Base-by-base conservation (phyloP, 148 eudicot genomes). In the Rhododendron ferrugineum region DNA sequence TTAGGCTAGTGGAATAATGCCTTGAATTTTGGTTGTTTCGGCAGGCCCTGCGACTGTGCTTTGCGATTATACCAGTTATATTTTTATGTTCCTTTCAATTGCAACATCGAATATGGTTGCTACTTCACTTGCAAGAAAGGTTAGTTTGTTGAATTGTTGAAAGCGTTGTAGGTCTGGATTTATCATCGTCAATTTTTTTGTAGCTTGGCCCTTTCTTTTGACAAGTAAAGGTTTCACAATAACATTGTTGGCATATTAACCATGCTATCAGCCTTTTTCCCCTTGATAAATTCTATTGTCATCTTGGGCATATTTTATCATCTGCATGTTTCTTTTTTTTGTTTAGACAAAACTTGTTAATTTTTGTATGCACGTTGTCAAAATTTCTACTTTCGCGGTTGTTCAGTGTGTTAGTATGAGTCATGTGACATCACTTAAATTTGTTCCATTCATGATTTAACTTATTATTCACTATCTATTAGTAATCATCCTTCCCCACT, bases 81-180 rank as follows among this genome's bases (percentile, higher is more conserved):
- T 90, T 47, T 97, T 97, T 87, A 97, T 97, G 98, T 97, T 95
- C 88, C 98, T 97, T 60, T 94, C 98, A 37, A 89, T 97, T 86
- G 99, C 99, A 56, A 97, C 98, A 47, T 97, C 99, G 10, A 97
- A 97, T 91, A 86, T 97, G 93, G 98, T 95, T 81, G 98, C 98
- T 60, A 94, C 98, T 78, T 90, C 98, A 56, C 95, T 97, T 52
- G 98, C 99, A 79, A 91, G 83, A 88, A 86, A 92, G 99, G 99
- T 97, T 62, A 79, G 86, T 86, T 28, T 54, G 84, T 81, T 58
- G 18, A n/a, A 14, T 54, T 80, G 66, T 28, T 54, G 66, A 40
- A 54, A n/a, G 46, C 47, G 52, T 50, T 49, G 82, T 52, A 16
- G 40, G 5, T 79, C 56, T 79, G 34, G 13, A 3, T 79, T 23